Evolutionary conservation across 2,329 filamentous ascomycete species (phyloP).

Genomic region (Phialocephala subalpina): DNA sequence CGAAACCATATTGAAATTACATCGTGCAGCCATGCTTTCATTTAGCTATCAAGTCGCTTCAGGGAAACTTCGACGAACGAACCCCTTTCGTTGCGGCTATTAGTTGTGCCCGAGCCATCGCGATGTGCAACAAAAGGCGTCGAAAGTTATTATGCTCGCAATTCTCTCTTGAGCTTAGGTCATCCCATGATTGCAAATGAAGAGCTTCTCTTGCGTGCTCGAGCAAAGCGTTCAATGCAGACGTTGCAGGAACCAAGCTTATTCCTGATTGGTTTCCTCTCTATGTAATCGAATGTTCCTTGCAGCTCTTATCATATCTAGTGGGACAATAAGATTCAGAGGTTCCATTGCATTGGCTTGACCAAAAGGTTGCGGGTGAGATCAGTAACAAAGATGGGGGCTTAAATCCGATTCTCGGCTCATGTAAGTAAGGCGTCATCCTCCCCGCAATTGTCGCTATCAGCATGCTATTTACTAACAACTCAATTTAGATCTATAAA

Average conservation of each 20-base stretch:
- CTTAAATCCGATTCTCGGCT: neutral
- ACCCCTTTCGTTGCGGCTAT: too few relatives aligned
- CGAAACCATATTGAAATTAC: too few relatives aligned
- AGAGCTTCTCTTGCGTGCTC: too few relatives aligned
- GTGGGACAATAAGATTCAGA: neutral
- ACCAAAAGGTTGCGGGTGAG: neutral
- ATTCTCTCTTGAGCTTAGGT: too few relatives aligned
- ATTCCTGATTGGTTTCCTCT: neutral
- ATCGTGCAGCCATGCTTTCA: too few relatives aligned
- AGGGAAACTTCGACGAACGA: too few relatives aligned
- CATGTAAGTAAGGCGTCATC: conserved; percentile 6
- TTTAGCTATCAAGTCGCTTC: too few relatives aligned
- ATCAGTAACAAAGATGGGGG: conserved; percentile 4
- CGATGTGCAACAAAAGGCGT: too few relatives aligned
- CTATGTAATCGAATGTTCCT: neutral
- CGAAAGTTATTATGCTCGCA: too few relatives aligned
- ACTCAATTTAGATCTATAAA: neutral
- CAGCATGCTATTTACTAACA: neutral
- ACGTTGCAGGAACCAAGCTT: neutral
- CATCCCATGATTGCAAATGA: too few relatives aligned
- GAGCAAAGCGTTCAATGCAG: too few relatives aligned
- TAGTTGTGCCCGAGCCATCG: too few relatives aligned
- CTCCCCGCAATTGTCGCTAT: conserved; percentile 16
- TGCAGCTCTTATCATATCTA: neutral
- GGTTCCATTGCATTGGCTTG: neutral